Base-by-base conservation (phyloP, 495 filamentous ascomycete species). In the Penicillium fimorum region DNA sequence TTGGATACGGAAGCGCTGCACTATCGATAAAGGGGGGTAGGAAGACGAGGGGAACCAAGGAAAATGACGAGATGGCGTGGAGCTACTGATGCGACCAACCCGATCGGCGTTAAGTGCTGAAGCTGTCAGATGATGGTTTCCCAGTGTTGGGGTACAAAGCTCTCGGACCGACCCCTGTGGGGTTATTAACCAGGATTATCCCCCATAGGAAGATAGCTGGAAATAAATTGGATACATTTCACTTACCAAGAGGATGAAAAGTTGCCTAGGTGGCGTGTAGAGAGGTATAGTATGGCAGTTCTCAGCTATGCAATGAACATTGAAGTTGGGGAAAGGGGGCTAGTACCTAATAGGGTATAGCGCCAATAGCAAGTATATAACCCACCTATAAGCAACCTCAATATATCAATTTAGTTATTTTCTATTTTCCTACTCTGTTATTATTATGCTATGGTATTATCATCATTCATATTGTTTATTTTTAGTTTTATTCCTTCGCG, bases 31-130 rank as follows among this genome's bases (percentile, higher is more conserved):
- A 53, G 60, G 58, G 53, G 45, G 63, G 53, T 56, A 33, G 22
- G 38, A 22, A 43, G 53, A 44, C 27, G 46, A 53, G 35, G 35
- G 47, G 25, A 47, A 50, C 22, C 40, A 50, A 53, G 59, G 56
- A 41, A 57, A 55, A 69, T 66, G 66, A 69, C 63, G 63, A 67
- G 58, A 64, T 64, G 61, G 64, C 60, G 61, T 56, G 50, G 46
- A 66, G 66, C 63, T 66, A 62, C 60, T 53, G 60, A 68, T 68
- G 63, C 56, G 63, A 64, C 55, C 57, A 66, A 43, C 58, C 60
- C 58, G 56, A 68, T 66, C 60, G 63, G 63, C 57, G 61, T 47
- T 53, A 43, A 32, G 48, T 35, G 47, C 41, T 54, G 18, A 46
- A 60, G 58, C 51, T 64, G 66, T 69, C 66, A 69, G 66, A 69